Percentiles rank a stretch among this genome's conserved stretches.
These are phyloP conservation scores for Scheffersomyces amazonensis DNA, from an alignment of 805 yeast genomes.

Conservation along the genomic window DNA sequence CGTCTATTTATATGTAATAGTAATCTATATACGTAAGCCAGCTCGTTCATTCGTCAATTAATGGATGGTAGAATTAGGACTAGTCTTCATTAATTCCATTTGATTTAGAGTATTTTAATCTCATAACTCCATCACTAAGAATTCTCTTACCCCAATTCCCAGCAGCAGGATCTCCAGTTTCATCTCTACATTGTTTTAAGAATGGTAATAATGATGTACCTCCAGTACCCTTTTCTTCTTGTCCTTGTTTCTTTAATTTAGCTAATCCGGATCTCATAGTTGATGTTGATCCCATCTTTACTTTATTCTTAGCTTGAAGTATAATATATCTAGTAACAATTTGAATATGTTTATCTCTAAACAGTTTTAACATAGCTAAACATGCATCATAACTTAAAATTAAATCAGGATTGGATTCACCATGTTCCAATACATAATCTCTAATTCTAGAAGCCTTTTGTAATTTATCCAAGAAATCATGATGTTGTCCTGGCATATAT, in stretches of 20 bases:
- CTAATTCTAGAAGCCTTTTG: conserved; percentile 57
- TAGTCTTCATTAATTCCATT: conserved; percentile 42
- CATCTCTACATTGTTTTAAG: conserved; percentile 93
- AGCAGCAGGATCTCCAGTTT: conserved; percentile 91
- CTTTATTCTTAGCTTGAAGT: conserved; percentile 64
- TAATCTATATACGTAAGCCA: background rate
- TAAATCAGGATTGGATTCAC: conserved; percentile 48
- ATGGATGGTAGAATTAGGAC: too few species aligned
- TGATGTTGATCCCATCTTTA: conserved; percentile 51
- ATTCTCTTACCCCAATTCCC: conserved; percentile 86
- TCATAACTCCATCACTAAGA: conserved; percentile 53
- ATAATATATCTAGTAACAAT: conserved; percentile 86
- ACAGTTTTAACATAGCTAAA: conserved; percentile 80
- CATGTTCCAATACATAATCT: conserved; percentile 53
- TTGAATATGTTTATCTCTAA: conserved; percentile 91
- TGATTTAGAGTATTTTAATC: conserved; percentile 35
- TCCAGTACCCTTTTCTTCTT: conserved; percentile 81
- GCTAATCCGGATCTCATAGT: conserved; percentile 70
- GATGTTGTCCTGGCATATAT: conserved; percentile 89
- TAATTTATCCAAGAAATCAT: conserved; percentile 65
- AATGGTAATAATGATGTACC: conserved; percentile 91
- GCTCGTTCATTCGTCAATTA: too few species aligned
- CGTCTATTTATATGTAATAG: too few species aligned
- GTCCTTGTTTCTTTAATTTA: conserved; percentile 44
- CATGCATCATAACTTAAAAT: conserved; percentile 81